Conservation (phyloP, 768 basidiomycete genomes). For the Russula earlei region DNA sequence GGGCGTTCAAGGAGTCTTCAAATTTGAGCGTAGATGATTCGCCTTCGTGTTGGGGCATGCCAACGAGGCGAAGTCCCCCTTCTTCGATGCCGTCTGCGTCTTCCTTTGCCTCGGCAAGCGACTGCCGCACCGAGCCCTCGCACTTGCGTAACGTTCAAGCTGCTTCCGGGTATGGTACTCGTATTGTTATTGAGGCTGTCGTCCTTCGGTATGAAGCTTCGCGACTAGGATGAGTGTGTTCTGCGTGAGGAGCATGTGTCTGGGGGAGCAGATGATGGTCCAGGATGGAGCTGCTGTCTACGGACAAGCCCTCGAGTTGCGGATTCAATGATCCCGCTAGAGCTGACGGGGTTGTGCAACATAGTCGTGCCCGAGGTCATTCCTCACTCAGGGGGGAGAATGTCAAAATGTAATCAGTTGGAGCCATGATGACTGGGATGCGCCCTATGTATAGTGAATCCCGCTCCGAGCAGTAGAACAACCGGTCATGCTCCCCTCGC, state of each 20-base stretch:
- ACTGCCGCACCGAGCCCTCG: neutral
- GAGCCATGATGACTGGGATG: no score
- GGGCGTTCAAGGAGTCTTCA: neutral
- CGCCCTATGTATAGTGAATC: no score
- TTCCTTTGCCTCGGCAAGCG: no score
- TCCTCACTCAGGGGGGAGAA: neutral
- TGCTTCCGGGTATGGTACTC: neutral
- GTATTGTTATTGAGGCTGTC: no score
- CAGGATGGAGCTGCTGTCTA: neutral
- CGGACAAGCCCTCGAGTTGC: neutral
- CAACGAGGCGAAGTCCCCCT: neutral
- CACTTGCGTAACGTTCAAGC: neutral
- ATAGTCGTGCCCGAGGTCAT: neutral
- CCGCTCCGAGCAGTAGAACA: neutral
- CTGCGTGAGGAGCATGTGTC: neutral
- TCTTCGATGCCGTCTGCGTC: neutral
- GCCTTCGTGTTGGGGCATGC: neutral
- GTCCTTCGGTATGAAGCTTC: neutral
- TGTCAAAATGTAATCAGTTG: no score
- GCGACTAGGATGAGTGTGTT: neutral
- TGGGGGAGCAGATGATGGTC: neutral
- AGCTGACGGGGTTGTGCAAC: neutral
- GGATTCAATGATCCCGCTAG: neutral
- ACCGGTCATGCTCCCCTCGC: conserved; percentile 41
- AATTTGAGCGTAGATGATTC: neutral